Percentiles rank a stretch among this genome's conserved stretches.
phyloP scores from a whole-genome alignment of 805 yeast genomes.

The Cyberlindnera bimundalis region DNA sequence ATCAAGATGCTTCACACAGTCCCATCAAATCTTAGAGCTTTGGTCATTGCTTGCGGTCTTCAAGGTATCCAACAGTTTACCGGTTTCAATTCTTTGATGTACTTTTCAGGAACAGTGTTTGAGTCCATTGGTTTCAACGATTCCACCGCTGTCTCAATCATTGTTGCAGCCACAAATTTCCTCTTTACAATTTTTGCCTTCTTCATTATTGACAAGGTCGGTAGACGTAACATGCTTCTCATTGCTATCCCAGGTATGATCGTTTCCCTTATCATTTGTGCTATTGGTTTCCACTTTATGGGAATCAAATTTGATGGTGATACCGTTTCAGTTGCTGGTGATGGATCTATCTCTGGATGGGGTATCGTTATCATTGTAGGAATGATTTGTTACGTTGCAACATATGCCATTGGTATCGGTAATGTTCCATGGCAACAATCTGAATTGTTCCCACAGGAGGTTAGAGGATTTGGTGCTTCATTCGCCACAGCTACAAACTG shows the following conservation, averaged over 20 bases:
- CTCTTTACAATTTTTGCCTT: slow-evolving; percentile 84
- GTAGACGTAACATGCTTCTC: slow-evolving; percentile 79
- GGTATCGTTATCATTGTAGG: slow-evolving; percentile 81
- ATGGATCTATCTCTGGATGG: slow-evolving; percentile 62
- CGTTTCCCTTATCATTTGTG: slow-evolving; percentile 68
- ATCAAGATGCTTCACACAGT: slow-evolving; percentile 59
- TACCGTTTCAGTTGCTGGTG: slow-evolving; percentile 36
- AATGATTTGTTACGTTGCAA: slow-evolving; percentile 84
- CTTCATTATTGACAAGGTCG: slow-evolving; percentile 80
- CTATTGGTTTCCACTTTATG: slow-evolving; percentile 88
- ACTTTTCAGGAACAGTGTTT: slow-evolving; percentile 89
- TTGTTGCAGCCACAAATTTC: slow-evolving; percentile 93
- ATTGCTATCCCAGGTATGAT: slow-evolving; percentile 86
- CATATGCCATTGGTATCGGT: slow-evolving; percentile 93
- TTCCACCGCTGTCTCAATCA: slow-evolving; percentile 91
- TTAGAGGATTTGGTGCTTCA: slow-evolving; percentile 89
- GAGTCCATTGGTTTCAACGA: slow-evolving; percentile 85
- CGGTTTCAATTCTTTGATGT: slow-evolving; percentile 95
- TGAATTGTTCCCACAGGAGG: slow-evolving; percentile 90
- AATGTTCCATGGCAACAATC: slow-evolving; percentile 98
- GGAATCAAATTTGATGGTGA: slow-evolving; percentile 54
- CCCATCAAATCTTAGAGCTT: slow-evolving; percentile 84
- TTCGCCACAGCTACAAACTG: slow-evolving; percentile 91
- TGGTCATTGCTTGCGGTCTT: slow-evolving; percentile 85
- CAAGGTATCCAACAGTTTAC: slow-evolving; percentile 97